A percentile compares a stretch with the other conserved stretches of the same genome.
Conservation (phyloP, 345 rosid species). For the Brassica juncea region DNA sequence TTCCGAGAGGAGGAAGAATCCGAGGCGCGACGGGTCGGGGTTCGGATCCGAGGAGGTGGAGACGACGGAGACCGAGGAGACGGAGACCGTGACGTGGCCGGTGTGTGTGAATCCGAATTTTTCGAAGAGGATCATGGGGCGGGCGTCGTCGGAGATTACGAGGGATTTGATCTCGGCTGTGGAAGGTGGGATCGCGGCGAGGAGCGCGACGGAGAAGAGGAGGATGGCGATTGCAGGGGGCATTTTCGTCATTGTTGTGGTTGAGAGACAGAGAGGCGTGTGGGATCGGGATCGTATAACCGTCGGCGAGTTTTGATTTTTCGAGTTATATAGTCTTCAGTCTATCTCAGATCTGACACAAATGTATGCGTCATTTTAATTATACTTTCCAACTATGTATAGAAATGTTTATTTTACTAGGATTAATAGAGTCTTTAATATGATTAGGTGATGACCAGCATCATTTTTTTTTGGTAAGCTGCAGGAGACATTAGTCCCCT, state of each 20-base stretch:
- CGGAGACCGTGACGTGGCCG: constrained; percentile 68
- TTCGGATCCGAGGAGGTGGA: constrained; percentile 51
- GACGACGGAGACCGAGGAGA: constrained; percentile 66
- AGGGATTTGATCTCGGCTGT: constrained; percentile 74
- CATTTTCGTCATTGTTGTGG: constrained; percentile 46
- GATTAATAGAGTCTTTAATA: neutral
- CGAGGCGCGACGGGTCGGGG: constrained; percentile 67
- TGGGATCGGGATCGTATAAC: neutral
- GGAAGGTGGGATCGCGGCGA: constrained; percentile 39
- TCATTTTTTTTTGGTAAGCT: too few relatives aligned
- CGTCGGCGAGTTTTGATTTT: constrained; percentile 26
- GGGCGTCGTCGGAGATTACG: constrained; percentile 58
- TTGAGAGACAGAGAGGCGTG: neutral
- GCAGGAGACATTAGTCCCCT: too few relatives aligned
- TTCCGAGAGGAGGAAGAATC: constrained; percentile 94
- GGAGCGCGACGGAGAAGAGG: constrained; percentile 29
- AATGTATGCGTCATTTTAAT: neutral
- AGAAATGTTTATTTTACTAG: neutral
- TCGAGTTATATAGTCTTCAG: neutral
- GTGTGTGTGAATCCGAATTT: constrained; percentile 88
- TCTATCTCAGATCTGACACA: constrained; percentile 29
- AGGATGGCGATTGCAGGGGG: constrained; percentile 38
- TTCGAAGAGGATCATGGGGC: constrained; percentile 94
- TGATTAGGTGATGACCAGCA: neutral
- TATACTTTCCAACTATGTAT: neutral